Evolutionary conservation across 1,284 basidiomycete genomes (phyloP).

Genomic region (Fomitopsis schrenkii): DNA sequence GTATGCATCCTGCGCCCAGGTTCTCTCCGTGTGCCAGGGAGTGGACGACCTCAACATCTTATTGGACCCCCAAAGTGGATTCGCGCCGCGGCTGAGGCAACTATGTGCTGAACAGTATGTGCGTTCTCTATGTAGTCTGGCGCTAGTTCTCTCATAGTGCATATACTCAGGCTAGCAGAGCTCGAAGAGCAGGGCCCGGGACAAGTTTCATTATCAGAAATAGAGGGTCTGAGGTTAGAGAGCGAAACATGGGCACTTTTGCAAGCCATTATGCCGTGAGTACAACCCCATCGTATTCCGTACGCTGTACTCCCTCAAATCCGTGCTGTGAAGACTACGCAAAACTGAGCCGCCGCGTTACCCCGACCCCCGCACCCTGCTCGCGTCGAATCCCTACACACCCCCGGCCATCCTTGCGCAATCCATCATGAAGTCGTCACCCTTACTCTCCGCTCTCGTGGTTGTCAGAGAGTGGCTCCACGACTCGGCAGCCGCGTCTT

Average conservation of each 20-base stretch:
- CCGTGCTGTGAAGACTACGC: constrained; percentile 42
- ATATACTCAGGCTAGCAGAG: constrained; percentile 41
- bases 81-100: constrained; percentile 61
- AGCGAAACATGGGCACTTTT: constrained; percentile 79
- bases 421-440: constrained; percentile 61
- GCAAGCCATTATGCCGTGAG: constrained; percentile 69
- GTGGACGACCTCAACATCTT: constrained; percentile 58
- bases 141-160: neutral
- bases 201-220: constrained; percentile 40
- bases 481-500: constrained; percentile 50
- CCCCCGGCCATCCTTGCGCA: constrained; percentile 72
- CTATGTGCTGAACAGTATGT: constrained; percentile 55
- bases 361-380: constrained; percentile 46
- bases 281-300: constrained; percentile 3
- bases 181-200: constrained; percentile 39
- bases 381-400: constrained; percentile 71
- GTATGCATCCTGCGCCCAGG: constrained; percentile 61
- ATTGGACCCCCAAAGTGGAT: constrained; percentile 61
- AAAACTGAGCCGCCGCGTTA: constrained; percentile 49
- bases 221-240: constrained; percentile 67
- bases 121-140: neutral
- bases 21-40: constrained; percentile 53
- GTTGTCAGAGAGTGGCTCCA: constrained; percentile 83
- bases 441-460: constrained; percentile 67
- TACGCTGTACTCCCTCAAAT: neutral